Evolutionary conservation across 148 eudicot genomes (phyloP).

Genomic region (Rhododendron mucronatum): DNA sequence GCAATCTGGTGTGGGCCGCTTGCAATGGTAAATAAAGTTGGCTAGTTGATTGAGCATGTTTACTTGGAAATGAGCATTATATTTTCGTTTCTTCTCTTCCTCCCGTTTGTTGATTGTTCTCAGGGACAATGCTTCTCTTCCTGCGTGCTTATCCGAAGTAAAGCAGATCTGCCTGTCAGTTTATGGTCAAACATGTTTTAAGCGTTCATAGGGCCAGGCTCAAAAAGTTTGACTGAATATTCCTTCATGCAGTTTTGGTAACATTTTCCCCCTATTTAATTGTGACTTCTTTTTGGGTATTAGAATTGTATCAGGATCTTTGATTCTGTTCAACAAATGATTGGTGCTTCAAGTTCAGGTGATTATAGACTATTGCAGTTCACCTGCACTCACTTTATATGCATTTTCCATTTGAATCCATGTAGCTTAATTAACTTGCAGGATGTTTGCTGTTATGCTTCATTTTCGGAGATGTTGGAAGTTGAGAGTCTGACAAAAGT

Average conservation of each 20-base stretch:
- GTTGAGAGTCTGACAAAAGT: constrained; percentile 57
- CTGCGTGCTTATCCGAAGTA: no score
- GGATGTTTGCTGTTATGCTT: constrained; percentile 58
- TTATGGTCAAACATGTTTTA: no score
- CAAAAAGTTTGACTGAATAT: no score
- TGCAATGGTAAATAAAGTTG: no score
- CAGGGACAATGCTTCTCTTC: no score
- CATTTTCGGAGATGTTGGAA: constrained; percentile 77
- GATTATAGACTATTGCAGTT: constrained; percentile 7
- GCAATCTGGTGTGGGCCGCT: no score
- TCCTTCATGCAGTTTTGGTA: background rate
- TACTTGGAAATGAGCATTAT: no score
- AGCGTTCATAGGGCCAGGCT: no score
- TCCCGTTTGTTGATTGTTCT: no score
- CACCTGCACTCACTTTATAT: constrained; percentile 1
- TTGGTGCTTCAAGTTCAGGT: constrained; percentile 70
- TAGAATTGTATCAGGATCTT: constrained; percentile 61
- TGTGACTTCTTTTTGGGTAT: constrained; percentile 19
- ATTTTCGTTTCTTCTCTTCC: no score
- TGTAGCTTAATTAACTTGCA: constrained; percentile 24
- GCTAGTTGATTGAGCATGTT: no score
- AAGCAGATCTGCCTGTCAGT: no score
- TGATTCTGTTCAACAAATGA: constrained; percentile 73
- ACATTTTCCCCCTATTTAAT: constrained; percentile 1
- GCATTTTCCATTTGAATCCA: background rate